Base-by-base conservation (phyloP, 2,329 filamentous ascomycete species). In the Alternaria sp. region DNA sequence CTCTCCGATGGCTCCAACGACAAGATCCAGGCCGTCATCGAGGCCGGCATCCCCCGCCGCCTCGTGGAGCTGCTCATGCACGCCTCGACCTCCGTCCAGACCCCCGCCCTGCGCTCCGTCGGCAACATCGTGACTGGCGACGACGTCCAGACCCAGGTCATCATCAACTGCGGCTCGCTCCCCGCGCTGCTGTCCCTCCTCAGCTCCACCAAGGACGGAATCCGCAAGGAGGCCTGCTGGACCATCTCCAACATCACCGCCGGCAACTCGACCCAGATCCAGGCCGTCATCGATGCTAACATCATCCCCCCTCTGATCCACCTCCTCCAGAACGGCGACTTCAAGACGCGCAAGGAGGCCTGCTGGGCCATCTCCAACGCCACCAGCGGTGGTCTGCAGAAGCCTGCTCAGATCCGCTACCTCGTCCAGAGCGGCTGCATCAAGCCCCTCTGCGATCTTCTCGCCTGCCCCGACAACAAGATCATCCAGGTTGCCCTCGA, bases 351-450 rank as follows among this genome's bases (percentile, higher is more conserved):
- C 67, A 99, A 99, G 85, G 96, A 99, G 83, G 96, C 96, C 66
- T 99, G 96, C 86, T 99, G 96, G 96, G 96, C 96, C 54, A 99
- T 99, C 76, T 98, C 95, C 78, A 99, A 99, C 79, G 96, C 96
- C 54, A 99, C 96, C 8, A 97, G 93, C 13, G 96, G 96, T 74
- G 96, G 96, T 78, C 90, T 99, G 30, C 96, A 99, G 84, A 99
- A 98, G 87, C 96, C 96, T 2, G 96, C 98, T 63, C 96, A 99
- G 85, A 99, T 99, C 75, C 90, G 96, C 72, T 98, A 97, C 81
- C 87, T 99, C 46, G 96, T 99, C 30, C 83, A 89, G 36, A 92
- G 96, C 83, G 96, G 96, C 69, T 97, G 94, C 86, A 98, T 99
- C 84, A 97, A 95, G 84, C 96, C 96, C 5, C 87, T 99, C 32